phyloP scores from a whole-genome alignment of 345 rosid species.

The Citrus cavaleriei region DNA sequence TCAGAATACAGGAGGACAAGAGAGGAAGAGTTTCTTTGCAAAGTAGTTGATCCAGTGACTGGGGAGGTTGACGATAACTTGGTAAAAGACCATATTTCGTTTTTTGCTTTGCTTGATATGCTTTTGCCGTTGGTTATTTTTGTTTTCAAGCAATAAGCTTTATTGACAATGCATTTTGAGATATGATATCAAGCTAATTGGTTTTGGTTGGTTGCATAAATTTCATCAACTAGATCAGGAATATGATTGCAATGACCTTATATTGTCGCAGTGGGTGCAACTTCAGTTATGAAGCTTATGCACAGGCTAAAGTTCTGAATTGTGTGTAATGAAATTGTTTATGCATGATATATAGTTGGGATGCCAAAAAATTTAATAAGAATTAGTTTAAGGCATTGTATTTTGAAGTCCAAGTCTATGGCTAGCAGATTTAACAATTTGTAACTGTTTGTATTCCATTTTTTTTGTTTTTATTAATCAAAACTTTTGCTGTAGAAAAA shows the following conservation, averaged over 20 bases:
- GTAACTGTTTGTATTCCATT: neutral
- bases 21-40: constrained; percentile 41
- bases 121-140: neutral
- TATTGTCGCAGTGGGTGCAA: neutral
- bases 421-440: neutral
- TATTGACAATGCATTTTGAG: neutral
- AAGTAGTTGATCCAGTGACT: constrained; percentile 43
- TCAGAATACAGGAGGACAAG: constrained; percentile 29
- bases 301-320: neutral
- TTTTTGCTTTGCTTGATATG: neutral
- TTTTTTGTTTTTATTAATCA: neutral
- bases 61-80: constrained; percentile 42
- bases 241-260: neutral
- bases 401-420: neutral
- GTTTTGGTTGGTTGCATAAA: neutral
- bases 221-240: neutral
- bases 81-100: constrained; percentile 37
- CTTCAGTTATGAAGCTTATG: neutral
- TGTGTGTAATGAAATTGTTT: neutral
- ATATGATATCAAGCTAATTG: neutral
- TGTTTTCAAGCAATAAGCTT: neutral
- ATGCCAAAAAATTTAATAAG: neutral
- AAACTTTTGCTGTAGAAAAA: neutral
- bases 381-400: neutral
- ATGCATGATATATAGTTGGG: neutral